A percentile compares a stretch with the other conserved stretches of the same genome.
These are phyloP conservation scores for Trichoderma sp. DNA, from an alignment of 2,329 filamentous ascomycete genomes.

Conservation along the genomic window DNA sequence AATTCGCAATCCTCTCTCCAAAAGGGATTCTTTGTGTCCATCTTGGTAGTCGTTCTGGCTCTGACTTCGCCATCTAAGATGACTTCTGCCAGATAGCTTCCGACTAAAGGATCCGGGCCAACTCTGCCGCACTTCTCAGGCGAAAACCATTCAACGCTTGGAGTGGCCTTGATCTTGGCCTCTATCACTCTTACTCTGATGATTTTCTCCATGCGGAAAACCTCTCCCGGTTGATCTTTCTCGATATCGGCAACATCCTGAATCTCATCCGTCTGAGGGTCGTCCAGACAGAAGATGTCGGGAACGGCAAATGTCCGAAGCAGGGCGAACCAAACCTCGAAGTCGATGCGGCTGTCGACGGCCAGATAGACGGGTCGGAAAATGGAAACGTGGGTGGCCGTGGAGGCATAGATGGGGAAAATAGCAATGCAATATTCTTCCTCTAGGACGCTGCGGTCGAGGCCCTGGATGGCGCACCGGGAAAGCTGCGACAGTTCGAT, in stretches of 20 bases:
- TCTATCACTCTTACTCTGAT: constrained; percentile 59
- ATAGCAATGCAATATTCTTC: constrained; percentile 94
- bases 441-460: constrained; percentile 87
- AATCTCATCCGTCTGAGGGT: constrained; percentile 43
- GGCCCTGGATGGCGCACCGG: constrained; percentile 82
- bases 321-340: constrained; percentile 95
- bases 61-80: constrained; percentile 77
- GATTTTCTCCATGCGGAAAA: constrained; percentile 62
- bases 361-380: constrained; percentile 88
- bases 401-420: constrained; percentile 85
- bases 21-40: constrained; percentile 70
- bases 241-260: constrained; percentile 41
- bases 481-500: constrained; percentile 88
- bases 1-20: constrained; percentile 84
- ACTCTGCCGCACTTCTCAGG: constrained; percentile 25
- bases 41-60: constrained; percentile 70
- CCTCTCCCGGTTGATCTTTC: constrained; percentile 44
- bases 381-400: constrained; percentile 69
- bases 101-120: constrained; percentile 48
- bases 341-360: constrained; percentile 82
- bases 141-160: constrained; percentile 26
- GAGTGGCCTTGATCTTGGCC: constrained; percentile 54
- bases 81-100: constrained; percentile 77
- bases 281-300: constrained; percentile 72
- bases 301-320: constrained; percentile 88